Conservation (phyloP, 805 yeast species). For the Lipomyces starkeyi region DNA sequence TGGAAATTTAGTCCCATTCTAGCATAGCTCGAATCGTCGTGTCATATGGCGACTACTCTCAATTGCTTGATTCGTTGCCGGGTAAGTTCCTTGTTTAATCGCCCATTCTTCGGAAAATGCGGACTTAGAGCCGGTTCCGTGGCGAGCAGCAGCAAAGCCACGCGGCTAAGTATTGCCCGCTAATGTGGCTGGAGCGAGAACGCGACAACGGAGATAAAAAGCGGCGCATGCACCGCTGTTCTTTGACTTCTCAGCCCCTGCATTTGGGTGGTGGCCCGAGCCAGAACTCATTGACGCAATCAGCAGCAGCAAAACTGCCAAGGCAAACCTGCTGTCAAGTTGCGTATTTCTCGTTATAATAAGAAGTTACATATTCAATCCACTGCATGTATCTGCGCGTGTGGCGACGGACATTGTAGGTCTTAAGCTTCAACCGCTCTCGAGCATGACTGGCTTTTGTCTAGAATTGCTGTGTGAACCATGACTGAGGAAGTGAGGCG, state of each 20-base stretch:
- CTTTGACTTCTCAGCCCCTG: neutral
- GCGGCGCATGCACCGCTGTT: neutral
- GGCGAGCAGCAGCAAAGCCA: neutral
- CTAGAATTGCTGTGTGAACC: neutral
- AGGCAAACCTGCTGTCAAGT: neutral
- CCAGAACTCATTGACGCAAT: neutral
- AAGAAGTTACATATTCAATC: neutral
- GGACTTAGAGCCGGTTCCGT: neutral
- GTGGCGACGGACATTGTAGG: neutral
- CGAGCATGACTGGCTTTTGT: neutral
- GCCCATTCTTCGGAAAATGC: neutral
- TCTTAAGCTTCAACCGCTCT: neutral
- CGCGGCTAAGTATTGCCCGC: neutral
- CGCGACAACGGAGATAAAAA: neutral
- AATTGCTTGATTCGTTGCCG: neutral
- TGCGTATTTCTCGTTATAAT: neutral
- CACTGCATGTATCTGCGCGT: neutral
- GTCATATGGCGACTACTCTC: neutral
- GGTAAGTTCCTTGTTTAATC: neutral
- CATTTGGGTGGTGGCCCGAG: neutral
- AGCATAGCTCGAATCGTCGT: neutral
- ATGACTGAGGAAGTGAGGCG: neutral
- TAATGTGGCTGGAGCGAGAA: neutral
- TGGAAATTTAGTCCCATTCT: conserved; percentile 26
- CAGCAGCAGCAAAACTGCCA: neutral